Conservation (phyloP, 495 filamentous ascomycete genomes). For the Platismatia glauca region DNA sequence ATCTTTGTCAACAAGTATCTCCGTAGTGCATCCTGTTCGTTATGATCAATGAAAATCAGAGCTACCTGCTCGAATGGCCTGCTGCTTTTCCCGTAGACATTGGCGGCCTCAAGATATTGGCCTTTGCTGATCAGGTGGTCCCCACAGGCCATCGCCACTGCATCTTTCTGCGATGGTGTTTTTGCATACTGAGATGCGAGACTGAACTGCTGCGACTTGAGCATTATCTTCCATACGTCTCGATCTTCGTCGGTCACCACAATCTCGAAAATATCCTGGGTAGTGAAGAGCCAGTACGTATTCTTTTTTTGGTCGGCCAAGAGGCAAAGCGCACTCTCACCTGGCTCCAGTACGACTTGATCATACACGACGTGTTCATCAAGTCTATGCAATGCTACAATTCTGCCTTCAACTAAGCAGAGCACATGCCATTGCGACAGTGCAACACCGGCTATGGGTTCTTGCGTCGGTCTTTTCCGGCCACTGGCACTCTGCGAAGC, state of each 20-base stretch:
- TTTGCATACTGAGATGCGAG: slow-evolving; percentile 74
- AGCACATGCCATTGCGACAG: slow-evolving; percentile 90
- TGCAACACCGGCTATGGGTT: slow-evolving; percentile 68
- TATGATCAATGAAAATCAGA: slow-evolving; percentile 77
- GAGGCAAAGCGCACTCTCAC: slow-evolving; percentile 68
- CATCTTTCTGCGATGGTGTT: slow-evolving; percentile 66
- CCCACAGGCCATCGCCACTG: slow-evolving; percentile 79
- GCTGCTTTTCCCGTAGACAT: slow-evolving; percentile 85
- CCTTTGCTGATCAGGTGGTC: slow-evolving; percentile 77
- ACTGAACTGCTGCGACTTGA: slow-evolving; percentile 77
- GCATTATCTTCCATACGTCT: slow-evolving; percentile 89
- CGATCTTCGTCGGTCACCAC: slow-evolving; percentile 81
- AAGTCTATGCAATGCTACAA: slow-evolving; percentile 77
- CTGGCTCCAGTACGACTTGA: slow-evolving; percentile 72
- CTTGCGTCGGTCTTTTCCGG: slow-evolving; percentile 53
- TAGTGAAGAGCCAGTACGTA: slow-evolving; percentile 93
- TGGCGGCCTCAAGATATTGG: slow-evolving; percentile 73
- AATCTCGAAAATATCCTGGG: slow-evolving; percentile 84
- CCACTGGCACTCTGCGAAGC: slow-evolving; percentile 54
- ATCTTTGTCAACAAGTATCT: slow-evolving; percentile 86
- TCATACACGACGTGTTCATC: slow-evolving; percentile 78
- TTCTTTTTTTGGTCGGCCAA: slow-evolving; percentile 84
- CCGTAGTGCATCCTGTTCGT: slow-evolving; percentile 82
- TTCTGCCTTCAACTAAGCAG: slow-evolving; percentile 67
- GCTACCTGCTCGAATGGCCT: slow-evolving; percentile 96